Conservation (phyloP, 2,329 filamentous ascomycete species). For the Diaporthe capsici region DNA sequence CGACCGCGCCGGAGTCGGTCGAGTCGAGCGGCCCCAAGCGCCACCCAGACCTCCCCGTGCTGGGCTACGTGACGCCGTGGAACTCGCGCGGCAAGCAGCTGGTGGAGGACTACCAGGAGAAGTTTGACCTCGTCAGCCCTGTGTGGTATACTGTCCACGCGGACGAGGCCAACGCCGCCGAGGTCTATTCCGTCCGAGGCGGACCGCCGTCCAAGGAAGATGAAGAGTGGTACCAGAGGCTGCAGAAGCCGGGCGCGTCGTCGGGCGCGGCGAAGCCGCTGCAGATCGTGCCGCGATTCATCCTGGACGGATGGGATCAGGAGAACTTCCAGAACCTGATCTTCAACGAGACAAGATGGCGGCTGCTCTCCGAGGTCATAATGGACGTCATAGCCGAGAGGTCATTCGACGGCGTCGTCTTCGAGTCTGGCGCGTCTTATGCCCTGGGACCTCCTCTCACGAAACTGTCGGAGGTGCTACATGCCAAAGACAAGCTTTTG, state of each 20-base stretch:
- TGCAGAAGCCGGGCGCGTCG: constrained; percentile 26
- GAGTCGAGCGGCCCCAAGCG: constrained; percentile 9
- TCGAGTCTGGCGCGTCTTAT: constrained; percentile 44
- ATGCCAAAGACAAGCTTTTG: constrained; percentile 41
- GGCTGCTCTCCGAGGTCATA: constrained; percentile 38
- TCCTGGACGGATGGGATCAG: constrained; percentile 43
- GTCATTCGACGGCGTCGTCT: constrained; percentile 44
- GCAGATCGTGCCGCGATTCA: constrained; percentile 43
- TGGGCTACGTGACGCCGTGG: constrained; percentile 46
- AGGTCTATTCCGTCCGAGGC: constrained; percentile 42
- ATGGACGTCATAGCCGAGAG: constrained; percentile 41
- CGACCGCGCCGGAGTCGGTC: constrained; percentile 22
- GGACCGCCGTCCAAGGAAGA: constrained; percentile 42
- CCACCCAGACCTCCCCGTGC: constrained; percentile 39
- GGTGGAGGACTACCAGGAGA: constrained; percentile 43
- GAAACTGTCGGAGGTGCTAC: constrained; percentile 40
- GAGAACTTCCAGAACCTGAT: constrained; percentile 43
- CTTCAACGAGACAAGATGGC: constrained; percentile 45
- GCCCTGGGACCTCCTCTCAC: constrained; percentile 40
- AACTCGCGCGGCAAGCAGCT: constrained; percentile 44
- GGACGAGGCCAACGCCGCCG: constrained; percentile 23
- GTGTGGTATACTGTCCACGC: constrained; percentile 46
- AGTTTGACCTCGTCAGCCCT: constrained; percentile 45
- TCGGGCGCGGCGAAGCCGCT: constrained; percentile 15
- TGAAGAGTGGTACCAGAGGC: constrained; percentile 37